Evolutionary conservation across 2,329 filamentous ascomycete species (phyloP).

Genomic region (Apiospora koreana): DNA sequence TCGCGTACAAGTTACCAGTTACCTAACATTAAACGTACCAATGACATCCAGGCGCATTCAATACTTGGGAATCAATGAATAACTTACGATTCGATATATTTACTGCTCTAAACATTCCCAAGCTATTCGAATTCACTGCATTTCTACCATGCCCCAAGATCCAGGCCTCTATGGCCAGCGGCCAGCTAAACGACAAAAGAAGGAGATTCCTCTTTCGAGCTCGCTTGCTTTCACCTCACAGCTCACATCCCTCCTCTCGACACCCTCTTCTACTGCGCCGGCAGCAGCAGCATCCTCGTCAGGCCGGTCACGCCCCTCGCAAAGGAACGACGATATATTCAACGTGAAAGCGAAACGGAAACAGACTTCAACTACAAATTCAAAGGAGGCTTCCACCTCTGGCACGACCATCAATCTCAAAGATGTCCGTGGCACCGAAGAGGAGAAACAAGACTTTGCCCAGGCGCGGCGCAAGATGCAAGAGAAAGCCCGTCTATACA

Average conservation of each 20-base stretch:
- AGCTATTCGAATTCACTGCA: background rate
- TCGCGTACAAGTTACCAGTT: background rate
- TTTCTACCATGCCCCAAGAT: slow-evolving; percentile 60
- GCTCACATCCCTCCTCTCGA: slow-evolving; percentile 77
- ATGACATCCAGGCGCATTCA: background rate
- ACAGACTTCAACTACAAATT: slow-evolving; percentile 58
- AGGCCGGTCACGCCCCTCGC: slow-evolving; percentile 56
- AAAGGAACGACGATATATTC: slow-evolving; percentile 70
- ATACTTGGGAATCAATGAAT: background rate
- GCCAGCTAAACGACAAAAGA: slow-evolving; percentile 67
- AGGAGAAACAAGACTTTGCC: slow-evolving; percentile 67
- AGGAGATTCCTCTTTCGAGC: slow-evolving; percentile 69
- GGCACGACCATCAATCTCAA: slow-evolving; percentile 45
- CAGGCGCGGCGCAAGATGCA: slow-evolving; percentile 81
- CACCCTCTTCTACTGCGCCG: slow-evolving; percentile 43
- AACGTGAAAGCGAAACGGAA: slow-evolving; percentile 46
- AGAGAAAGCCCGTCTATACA: slow-evolving; percentile 86
- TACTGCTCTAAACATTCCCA: background rate
- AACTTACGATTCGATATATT: no score
- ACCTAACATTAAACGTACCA: background rate
- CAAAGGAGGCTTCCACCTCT: slow-evolving; percentile 52
- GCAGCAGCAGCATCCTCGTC: slow-evolving; percentile 37
- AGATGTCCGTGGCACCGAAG: slow-evolving; percentile 55
- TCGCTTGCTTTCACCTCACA: slow-evolving; percentile 87
- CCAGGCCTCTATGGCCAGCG: slow-evolving; percentile 76